A percentile compares a stretch with the other conserved stretches of the same genome.
Conservation (phyloP, 179 eudicot genomes). For the Gypsophila paniculata region DNA sequence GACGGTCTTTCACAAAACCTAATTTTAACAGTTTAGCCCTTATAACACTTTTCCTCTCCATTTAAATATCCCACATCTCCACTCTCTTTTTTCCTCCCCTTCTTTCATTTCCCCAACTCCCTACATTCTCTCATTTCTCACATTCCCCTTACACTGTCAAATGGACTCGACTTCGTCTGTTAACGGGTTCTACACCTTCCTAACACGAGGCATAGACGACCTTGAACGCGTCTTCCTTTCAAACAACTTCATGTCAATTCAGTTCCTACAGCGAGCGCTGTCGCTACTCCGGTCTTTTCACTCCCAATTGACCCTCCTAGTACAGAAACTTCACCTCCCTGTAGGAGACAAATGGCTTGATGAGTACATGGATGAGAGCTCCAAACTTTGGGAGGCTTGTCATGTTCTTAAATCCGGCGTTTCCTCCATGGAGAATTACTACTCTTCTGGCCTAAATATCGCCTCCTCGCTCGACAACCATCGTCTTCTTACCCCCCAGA, state of each 20-base stretch:
- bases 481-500: conserved; percentile 46
- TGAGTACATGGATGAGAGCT: conserved; percentile 90
- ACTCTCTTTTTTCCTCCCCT: not conserved
- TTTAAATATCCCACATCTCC: not conserved
- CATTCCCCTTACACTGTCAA: not conserved
- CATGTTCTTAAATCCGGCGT: conserved; percentile 63
- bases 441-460: conserved; percentile 54
- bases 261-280: conserved; percentile 70
- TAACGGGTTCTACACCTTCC: conserved; percentile 80
- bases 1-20: too few species aligned
- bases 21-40: too few species aligned
- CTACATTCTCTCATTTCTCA: conserved; percentile 21
- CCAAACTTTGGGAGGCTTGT: conserved; percentile 85
- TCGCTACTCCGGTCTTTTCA: conserved; percentile 80
- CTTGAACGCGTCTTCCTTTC: conserved; percentile 67
- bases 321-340: conserved; percentile 86
- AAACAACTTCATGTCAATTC: conserved; percentile 82
- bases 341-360: conserved; percentile 92
- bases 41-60: too few species aligned
- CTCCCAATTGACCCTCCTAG: conserved; percentile 64
- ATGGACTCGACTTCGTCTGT: conserved; percentile 82
- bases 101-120: conserved; percentile 9
- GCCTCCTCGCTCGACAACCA: conserved; percentile 60
- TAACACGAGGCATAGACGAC: conserved; percentile 81
- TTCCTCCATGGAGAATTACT: conserved; percentile 68